These are phyloP conservation scores for Leccinum pellstonianum DNA, from an alignment of 768 basidiomycete species.

Conservation along the genomic window DNA sequence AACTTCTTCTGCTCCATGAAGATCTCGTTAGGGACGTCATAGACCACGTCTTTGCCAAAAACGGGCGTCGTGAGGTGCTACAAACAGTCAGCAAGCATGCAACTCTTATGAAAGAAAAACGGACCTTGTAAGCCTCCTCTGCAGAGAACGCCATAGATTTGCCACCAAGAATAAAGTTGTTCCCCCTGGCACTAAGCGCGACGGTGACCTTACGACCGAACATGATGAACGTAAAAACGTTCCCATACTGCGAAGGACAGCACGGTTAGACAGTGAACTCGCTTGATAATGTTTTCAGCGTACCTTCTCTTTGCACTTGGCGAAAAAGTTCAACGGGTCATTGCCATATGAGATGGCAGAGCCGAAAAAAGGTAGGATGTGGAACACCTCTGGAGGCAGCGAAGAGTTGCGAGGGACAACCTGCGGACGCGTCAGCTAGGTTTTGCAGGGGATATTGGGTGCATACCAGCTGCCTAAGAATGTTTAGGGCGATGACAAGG, in stretches of 20 bases:
- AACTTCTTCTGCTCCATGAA: constrained; percentile 99
- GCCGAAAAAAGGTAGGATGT: constrained; percentile 87
- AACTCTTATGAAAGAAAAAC: constrained; percentile 15
- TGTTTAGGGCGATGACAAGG: constrained; percentile 68
- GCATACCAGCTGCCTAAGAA: constrained; percentile 75
- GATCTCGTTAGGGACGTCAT: constrained; percentile 92
- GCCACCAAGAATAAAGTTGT: constrained; percentile 92
- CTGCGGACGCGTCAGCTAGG: constrained; percentile 38
- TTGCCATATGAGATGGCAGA: constrained; percentile 89
- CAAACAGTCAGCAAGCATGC: neutral
- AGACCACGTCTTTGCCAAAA: constrained; percentile 97
- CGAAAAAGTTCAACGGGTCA: constrained; percentile 89
- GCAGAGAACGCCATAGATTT: constrained; percentile 91
- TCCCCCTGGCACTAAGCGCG: constrained; percentile 86
- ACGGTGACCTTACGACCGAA: constrained; percentile 90
- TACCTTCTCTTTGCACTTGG: constrained; percentile 75
- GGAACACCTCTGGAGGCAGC: constrained; percentile 89
- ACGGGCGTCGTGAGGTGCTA: constrained; percentile 92
- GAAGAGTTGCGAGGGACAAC: constrained; percentile 64
- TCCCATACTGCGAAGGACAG: constrained; percentile 66
- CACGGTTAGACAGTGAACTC: neutral
- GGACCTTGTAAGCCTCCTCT: constrained; percentile 93
- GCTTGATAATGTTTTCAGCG: constrained; percentile 18
- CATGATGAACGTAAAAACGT: constrained; percentile 95
- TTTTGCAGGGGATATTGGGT: neutral